Base-by-base conservation (phyloP, 1,284 basidiomycete genomes). In the Gomphus bonarii region DNA sequence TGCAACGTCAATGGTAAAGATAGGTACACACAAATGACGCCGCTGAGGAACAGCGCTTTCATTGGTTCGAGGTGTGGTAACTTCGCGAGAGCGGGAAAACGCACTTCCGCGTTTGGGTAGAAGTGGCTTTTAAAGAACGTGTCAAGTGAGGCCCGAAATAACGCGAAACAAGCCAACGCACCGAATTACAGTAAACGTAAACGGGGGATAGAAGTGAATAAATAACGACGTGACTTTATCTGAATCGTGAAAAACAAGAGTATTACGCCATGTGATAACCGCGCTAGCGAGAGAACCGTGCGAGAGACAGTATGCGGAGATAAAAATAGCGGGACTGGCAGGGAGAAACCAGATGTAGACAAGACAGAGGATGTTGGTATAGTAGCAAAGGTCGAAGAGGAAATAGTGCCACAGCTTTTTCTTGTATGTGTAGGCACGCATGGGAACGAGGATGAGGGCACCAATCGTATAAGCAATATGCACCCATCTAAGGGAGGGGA, bases 251-350 rank as follows among this genome's bases (percentile, higher is more conserved):
- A 97, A 97, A 6, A 97, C 94, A n/a, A 95, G 80, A 66, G 85
- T 92, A 67, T 97, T 97, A 60, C 95, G 79, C 94, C 94, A 97
- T 3, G 95, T 97, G 63, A 95, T 91, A 48, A 97, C 91, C 0
- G 92, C 91, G 61, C 88, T 92, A 0, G 91, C 95, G 36, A 97
- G 78, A 0, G 90, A 84, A 0, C 94, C 92, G 67, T 94, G 83
- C 0, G 90, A 90, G 31, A 95, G 76, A 63, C 88, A 88, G 66
- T 95, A 95, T 65, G 88, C 91, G 22, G 90, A 88, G 55, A 91
- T 80, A 68, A 93, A 94, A 16, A 95, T 75, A 1, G 78, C 73
- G 3, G 84, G 75, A 62, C 79, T 91, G 3, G 74, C 73, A 0
- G 92, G 91, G 59, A 91, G 73, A 59, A 89, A 64, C 91, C 91